phyloP scores from a whole-genome alignment of 1,139 yeast genomes.

The Taphrina deformans region DNA sequence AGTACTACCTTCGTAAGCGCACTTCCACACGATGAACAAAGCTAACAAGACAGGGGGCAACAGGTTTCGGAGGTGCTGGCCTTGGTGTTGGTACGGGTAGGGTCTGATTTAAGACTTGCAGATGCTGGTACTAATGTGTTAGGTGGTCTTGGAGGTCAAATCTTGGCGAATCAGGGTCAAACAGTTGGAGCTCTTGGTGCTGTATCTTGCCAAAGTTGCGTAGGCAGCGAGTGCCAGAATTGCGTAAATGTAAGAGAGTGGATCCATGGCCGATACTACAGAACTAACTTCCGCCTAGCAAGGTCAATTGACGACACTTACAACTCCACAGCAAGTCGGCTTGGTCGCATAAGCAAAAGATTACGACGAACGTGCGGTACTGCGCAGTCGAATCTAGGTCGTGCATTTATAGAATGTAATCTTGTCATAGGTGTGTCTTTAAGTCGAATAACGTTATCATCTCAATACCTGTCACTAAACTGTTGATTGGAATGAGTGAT shows the following conservation, averaged over 20 bases:
- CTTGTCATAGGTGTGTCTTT: too few species aligned
- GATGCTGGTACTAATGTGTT: not conserved
- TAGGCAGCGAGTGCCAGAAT: constrained; percentile 7
- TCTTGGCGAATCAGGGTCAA: constrained; percentile 10
- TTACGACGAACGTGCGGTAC: not conserved
- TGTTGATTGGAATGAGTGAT: not conserved
- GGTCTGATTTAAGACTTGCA: not conserved
- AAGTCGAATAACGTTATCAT: too few species aligned
- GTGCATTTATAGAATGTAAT: too few species aligned
- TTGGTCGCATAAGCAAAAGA: not conserved
- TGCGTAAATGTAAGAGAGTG: constrained; percentile 7
- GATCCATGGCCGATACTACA: not conserved
- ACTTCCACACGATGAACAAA: not conserved
- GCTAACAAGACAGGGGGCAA: not conserved
- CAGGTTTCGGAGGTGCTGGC: constrained; percentile 5
- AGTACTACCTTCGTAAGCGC: not conserved
- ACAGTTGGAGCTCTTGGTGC: not conserved
- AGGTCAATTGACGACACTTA: constrained; percentile 12
- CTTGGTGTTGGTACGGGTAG: not conserved
- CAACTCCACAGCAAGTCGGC: constrained; percentile 8
- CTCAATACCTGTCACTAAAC: not conserved
- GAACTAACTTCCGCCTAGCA: not conserved
- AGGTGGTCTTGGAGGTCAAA: constrained; percentile 13
- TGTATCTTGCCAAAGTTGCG: constrained; percentile 19
- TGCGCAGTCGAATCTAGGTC: not conserved